Base-by-base conservation (phyloP, 352 stramenopile genomes). In the Phytophthora boehmeriae region DNA sequence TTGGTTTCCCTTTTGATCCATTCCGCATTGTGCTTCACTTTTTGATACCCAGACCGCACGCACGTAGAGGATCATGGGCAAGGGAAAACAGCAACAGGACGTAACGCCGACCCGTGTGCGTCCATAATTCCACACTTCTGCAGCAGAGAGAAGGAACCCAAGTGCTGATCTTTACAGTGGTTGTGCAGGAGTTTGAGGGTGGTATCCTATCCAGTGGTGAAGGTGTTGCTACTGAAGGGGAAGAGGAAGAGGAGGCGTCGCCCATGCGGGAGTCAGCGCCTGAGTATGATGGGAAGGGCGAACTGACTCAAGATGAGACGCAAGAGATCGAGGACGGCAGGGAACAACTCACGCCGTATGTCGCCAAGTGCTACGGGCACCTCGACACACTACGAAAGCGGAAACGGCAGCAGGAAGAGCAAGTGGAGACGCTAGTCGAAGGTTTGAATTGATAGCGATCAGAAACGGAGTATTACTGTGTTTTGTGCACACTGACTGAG, bases 381-480 rank as follows among this genome's bases (percentile, higher is more conserved):
- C 34, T 78, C 19, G 59, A 75, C 27, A 73, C 59, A 16, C 59
- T 89, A 35, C 59, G 72, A 34, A 80, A 85, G 39, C 76, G 79
- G 25, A 89, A 89, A 51, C 58, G 64, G 38, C 67, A 82, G 19
- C 79, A 89, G 50, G 75, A 89, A 39, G 66, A 85, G 57, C 75
- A 73, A 39, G 65, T 89, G 10, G 79, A 78, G 48, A 51, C 67
- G 27, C 72, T 89, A 1, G 63, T 89, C 17, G 63, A 89, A 73
- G 61, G 79, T 89, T 48, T 30, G 34, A n/a, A 4, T 4, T 23
- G 13, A 20, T 16, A 13, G 25, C 17, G 32, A 25, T 8, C 4
- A 28, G 19, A n/a, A 28, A 38, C 5, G 9, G 14, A 25, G 27
- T 22, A 35, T 2, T 8, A 65, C 5, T 28, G 10, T 44, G 41